Evolutionary conservation across 1,139 yeast species (phyloP), one percentile per base, ranked within the genome.

Genomic region (Diutina catenulata): DNA sequence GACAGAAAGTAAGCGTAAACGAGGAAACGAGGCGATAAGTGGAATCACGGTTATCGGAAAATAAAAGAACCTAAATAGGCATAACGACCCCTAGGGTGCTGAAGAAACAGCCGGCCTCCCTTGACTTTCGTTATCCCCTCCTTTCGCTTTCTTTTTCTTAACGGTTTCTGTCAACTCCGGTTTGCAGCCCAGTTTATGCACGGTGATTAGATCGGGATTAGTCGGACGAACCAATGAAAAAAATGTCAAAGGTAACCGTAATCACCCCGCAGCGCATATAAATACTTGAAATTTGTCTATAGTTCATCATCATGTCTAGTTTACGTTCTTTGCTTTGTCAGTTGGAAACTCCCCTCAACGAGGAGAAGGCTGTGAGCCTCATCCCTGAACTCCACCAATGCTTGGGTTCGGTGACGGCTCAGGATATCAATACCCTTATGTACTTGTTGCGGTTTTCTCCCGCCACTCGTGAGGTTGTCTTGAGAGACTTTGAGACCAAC

Each of bases 391-490:
- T 31, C 15, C 8, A 19, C 21, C 25, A n/a, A 15, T 31, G 35
- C 18, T 19, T 31, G 6, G 33, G 33, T 11, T 24, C 23, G 9
- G 35, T 31, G 18, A 21, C 35, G 18, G 8, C 25, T n/a, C 5
- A 8, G 13, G 35, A 31, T 7, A 31, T 31, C 16, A 31, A 31
- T 10, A 31, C 35, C 7, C 21, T 31, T 18, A 31, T 31, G 35
- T 31, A 31, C 18, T 31, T 31, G 26, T 31, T 31, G 19, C 24
- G 35, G 13, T 31, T 31, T 21, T 13, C 14, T 13, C 24, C 35
- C 19, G 14, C 35, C 18, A 31, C 35, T 14, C 35, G 35, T 5
- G 35, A 31, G 15, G 35, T 31, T 16, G 35, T 31, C 19, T n/a
- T 31, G 14, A 24, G 13, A 15, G 35, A 31, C 14, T 31, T 31